Evolutionary conservation across 305 asterid species (phyloP), one percentile per base, ranked within the genome.

Genomic region (Ajuga reptans): DNA sequence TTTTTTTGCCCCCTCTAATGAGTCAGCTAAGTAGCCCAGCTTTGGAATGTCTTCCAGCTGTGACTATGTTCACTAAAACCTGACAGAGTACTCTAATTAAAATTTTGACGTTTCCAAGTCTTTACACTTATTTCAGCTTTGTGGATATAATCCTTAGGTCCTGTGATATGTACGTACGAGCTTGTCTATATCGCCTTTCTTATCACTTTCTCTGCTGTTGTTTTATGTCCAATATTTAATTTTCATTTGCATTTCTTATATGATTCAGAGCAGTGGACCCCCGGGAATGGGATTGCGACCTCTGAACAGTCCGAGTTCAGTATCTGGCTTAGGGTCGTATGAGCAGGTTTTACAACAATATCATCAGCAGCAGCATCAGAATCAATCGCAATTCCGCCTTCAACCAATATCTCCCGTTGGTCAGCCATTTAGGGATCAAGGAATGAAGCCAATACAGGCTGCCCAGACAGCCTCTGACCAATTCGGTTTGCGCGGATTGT

Each of bases 311-410:
- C 95, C 91, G 0, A 89, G 78, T 80, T 75, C 92, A 60, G 86
- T 85, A 71, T 85, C 99, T 73, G 89, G 96, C 64, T 72, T 86
- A 16, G 97, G 98, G 65, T 74, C 93, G 3, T 94, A 89, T 53
- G 99, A 94, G 75, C 99, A 91, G 78, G 84, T 87, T 69, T 74
- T 89, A 67, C 99, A 90, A 82, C 98, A 89, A 81, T 90, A 87
- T 80, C 95, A 87, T 57, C 97, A 87, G 82, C 92, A 89, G 61
- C 97, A 87, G 82, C 92, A 89, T 54, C 97, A 86, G 73, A 88
- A 72, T 80, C 96, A 82, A 76, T 82, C 95, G 43, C 96, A 84
- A 68, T 94, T 86, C 70, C 94, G 93, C 58, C 86, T 94, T 74
- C 97, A 80, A 76, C 97, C 87, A 77, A 82, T 91, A 87, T 82